A percentile compares a stretch with the other conserved stretches of the same genome.
Evolutionary conservation across 305 asterid genomes (phyloP).

Genomic region (Fraxinus xanthoxyloides): DNA sequence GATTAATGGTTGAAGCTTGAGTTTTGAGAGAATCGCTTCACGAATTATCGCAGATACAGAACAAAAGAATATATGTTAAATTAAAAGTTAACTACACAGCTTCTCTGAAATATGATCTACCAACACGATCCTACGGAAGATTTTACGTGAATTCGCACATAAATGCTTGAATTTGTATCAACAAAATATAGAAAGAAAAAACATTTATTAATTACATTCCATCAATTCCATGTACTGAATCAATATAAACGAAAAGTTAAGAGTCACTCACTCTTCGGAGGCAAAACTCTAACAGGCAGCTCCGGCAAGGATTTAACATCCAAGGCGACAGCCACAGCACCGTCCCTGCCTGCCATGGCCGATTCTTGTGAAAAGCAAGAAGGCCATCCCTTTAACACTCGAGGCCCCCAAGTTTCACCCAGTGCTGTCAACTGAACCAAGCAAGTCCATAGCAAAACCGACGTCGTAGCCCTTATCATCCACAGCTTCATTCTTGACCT

Average conservation of each 20-base stretch:
- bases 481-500: slow-evolving; percentile 76
- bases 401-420: slow-evolving; percentile 76
- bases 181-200: neutral
- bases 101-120: slow-evolving; percentile 10
- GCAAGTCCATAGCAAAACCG: slow-evolving; percentile 72
- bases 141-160: neutral
- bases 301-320: slow-evolving; percentile 40
- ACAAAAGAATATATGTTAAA: neutral
- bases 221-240: neutral
- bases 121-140: slow-evolving; percentile 5
- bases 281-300: slow-evolving; percentile 62
- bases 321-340: slow-evolving; percentile 26
- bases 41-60: neutral
- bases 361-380: slow-evolving; percentile 71
- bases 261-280: slow-evolving; percentile 79
- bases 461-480: slow-evolving; percentile 68
- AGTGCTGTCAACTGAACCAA: slow-evolving; percentile 70
- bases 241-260: neutral
- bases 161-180: neutral
- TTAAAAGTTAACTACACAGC: neutral
- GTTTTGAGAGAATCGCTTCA: slow-evolving; percentile 9
- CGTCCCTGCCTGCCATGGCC: slow-evolving; percentile 6
- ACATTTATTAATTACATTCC: neutral
- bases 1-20: slow-evolving; percentile 1
- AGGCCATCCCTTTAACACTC: slow-evolving; percentile 77